Conservation (phyloP, 2,329 filamentous ascomycete species). For the Claviceps sp. region DNA sequence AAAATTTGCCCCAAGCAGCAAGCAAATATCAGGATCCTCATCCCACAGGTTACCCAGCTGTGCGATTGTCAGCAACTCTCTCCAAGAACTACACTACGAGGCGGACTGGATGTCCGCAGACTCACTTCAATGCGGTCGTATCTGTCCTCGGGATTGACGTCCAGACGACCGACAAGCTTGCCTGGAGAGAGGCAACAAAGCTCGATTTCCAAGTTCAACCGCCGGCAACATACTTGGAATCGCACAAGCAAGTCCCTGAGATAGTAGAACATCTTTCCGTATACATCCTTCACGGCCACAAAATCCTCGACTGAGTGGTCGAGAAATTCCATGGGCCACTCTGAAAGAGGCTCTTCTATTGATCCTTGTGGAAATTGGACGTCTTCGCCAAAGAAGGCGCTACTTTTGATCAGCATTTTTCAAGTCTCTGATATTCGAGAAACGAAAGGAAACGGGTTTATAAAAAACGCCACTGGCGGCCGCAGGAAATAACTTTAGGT, state of each 20-base stretch:
- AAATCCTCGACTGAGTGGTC: constrained; percentile 6
- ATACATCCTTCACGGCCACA: constrained; percentile 13
- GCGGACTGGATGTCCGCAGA: too few relatives aligned
- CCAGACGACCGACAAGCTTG: not conserved
- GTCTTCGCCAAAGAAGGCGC: constrained; percentile 1
- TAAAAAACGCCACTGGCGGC: too few relatives aligned
- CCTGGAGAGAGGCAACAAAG: not conserved
- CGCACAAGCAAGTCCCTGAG: constrained; percentile 9
- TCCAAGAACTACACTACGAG: too few relatives aligned
- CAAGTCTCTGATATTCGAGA: too few relatives aligned
- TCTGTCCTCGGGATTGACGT: not conserved
- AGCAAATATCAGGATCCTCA: constrained; percentile 1
- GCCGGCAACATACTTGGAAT: constrained; percentile 10
- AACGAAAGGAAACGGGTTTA: too few relatives aligned
- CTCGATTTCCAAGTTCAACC: not conserved
- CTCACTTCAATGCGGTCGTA: constrained; percentile 11
- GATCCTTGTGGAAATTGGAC: constrained; percentile 1
- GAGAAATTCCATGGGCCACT: constrained; percentile 16
- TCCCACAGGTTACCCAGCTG: constrained; percentile 12
- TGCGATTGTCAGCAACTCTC: not conserved
- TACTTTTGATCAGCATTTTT: not conserved
- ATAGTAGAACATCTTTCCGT: constrained; percentile 18
- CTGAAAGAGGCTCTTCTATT: constrained; percentile 13
- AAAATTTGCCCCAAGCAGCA: constrained; percentile 5
- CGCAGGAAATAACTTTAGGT: too few relatives aligned